These are phyloP conservation scores for Mycosphaerelloides madeirae DNA, from an alignment of 2,329 filamentous ascomycete species.

Conservation along the genomic window DNA sequence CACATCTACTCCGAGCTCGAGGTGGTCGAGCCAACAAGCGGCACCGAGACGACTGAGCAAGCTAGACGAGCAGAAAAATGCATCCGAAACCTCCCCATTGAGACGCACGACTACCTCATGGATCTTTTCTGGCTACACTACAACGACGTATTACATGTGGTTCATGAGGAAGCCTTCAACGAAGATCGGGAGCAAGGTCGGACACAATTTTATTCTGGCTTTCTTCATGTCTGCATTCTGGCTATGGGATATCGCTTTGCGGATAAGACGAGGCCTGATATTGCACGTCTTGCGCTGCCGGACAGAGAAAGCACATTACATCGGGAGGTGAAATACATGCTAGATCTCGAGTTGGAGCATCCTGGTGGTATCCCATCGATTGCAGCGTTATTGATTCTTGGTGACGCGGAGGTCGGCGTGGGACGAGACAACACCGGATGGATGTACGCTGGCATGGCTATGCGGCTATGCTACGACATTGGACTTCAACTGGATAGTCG, in stretches of 20 bases:
- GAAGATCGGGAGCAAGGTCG: conserved; percentile 20
- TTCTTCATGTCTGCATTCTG: conserved; percentile 25
- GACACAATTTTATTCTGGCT: conserved; percentile 25
- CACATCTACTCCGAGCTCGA: conserved; percentile 23
- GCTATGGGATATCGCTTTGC: conserved; percentile 25
- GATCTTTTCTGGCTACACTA: conserved; percentile 26
- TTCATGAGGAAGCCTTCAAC: conserved; percentile 24
- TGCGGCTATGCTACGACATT: conserved; percentile 24
- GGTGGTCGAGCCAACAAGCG: conserved; percentile 13
- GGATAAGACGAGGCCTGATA: conserved; percentile 23
- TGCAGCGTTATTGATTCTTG: conserved; percentile 23
- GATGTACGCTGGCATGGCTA: conserved; percentile 27
- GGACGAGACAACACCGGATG: conserved; percentile 25
- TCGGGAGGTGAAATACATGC: conserved; percentile 25
- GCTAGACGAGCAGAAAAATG: conserved; percentile 21
- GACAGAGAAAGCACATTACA: conserved; percentile 24
- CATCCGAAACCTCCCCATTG: conserved; percentile 19
- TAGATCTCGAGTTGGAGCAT: conserved; percentile 24
- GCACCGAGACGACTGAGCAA: conserved; percentile 15
- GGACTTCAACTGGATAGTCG: conserved; percentile 25
- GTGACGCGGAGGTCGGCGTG: conserved; percentile 22
- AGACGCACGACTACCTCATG: conserved; percentile 26
- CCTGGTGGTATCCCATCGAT: conserved; percentile 25
- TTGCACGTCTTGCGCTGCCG: conserved; percentile 21
- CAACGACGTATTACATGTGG: conserved; percentile 24